Conservation (phyloP, 2,329 filamentous ascomycete genomes). For the Trichoderma lentiforme region DNA sequence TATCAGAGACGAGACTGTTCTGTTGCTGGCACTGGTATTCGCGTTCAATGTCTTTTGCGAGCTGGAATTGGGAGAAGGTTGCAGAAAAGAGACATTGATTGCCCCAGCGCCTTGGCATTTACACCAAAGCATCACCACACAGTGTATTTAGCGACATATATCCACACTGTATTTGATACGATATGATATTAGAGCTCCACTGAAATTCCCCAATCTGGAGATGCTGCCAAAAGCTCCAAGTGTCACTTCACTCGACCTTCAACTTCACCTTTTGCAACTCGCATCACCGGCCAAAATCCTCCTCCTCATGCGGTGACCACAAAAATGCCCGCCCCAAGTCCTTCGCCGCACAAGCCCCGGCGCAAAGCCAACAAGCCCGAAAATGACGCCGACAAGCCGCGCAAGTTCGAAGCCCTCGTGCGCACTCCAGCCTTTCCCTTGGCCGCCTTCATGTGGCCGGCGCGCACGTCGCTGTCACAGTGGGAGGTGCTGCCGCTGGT, state of each 20-base stretch:
- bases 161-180: neutral
- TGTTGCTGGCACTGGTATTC: neutral
- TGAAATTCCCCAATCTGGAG: conserved; percentile 21
- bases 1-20: conserved; percentile 21
- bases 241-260: conserved; percentile 6
- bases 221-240: conserved; percentile 10
- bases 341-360: conserved; percentile 58
- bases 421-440: conserved; percentile 78
- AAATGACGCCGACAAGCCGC: conserved; percentile 37
- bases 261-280: neutral
- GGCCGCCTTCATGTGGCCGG: conserved; percentile 91
- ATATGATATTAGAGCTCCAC: conserved; percentile 20
- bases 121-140: conserved; percentile 24
- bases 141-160: conserved; percentile 10
- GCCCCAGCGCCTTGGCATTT: conserved; percentile 11
- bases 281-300: neutral
- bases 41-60: neutral
- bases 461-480: conserved; percentile 78
- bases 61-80: neutral
- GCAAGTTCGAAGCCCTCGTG: conserved; percentile 43
- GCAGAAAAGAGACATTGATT: neutral
- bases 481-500: conserved; percentile 88
- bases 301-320: conserved; percentile 22
- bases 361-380: conserved; percentile 54
- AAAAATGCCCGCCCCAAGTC: conserved; percentile 48